Percentiles rank a stretch among this genome's conserved stretches.
Conservation (phyloP, 805 yeast genomes). For the Myxozyma lipomycoides region DNA sequence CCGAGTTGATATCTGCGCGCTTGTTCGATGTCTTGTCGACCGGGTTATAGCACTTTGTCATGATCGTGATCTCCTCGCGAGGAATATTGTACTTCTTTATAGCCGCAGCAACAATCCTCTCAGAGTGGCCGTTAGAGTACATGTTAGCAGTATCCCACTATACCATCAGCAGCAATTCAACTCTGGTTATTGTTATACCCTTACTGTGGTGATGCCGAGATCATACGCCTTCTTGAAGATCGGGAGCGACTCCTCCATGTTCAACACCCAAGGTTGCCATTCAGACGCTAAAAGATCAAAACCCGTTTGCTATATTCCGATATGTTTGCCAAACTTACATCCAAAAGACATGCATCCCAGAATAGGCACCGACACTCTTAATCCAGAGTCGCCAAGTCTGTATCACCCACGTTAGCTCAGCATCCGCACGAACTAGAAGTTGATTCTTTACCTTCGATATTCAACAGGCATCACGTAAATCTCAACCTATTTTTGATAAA, state of each 20-base stretch:
- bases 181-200: slow-evolving; percentile 37
- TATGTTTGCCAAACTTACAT: no score
- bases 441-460: no score
- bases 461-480: no score
- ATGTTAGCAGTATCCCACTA: slow-evolving; percentile 44
- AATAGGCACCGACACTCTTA: slow-evolving; percentile 22
- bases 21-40: slow-evolving; percentile 29
- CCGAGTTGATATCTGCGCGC: slow-evolving; percentile 7
- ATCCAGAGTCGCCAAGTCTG: slow-evolving; percentile 26
- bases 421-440: no score
- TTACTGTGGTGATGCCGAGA: slow-evolving; percentile 42
- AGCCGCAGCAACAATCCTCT: slow-evolving; percentile 49
- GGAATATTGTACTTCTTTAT: slow-evolving; percentile 49
- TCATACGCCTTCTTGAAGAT: slow-evolving; percentile 26
- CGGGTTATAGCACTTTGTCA: slow-evolving; percentile 43
- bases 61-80: slow-evolving; percentile 52
- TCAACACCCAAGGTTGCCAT: slow-evolving; percentile 25
- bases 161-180: background rate
- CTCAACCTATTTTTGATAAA: no score
- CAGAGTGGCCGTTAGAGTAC: slow-evolving; percentile 46
- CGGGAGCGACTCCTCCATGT: slow-evolving; percentile 18
- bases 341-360: slow-evolving; percentile 29
- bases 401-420: no score
- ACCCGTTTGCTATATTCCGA: no score
- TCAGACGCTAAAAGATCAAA: slow-evolving; percentile 12